Evolutionary conservation across 2,329 filamentous ascomycete species (phyloP).

Genomic region (Paradendryphiella salina): DNA sequence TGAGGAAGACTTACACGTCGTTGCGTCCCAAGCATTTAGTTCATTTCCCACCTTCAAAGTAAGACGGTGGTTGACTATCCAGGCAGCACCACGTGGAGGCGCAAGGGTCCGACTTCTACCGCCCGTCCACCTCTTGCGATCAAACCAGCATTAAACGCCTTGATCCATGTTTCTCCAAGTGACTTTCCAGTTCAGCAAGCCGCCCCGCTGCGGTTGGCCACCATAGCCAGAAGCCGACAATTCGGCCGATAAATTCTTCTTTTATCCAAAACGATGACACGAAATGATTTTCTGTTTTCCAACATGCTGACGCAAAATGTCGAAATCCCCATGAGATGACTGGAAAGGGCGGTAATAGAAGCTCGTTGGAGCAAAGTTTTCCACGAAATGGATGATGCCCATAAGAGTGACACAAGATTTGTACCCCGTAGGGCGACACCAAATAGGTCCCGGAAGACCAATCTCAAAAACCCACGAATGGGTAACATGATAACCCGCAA

Average conservation of each 20-base stretch:
- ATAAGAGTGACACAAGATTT: no score
- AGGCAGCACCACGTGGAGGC: conserved; percentile 45
- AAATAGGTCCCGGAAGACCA: neutral
- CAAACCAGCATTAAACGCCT: conserved; percentile 21
- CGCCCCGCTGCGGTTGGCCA: neutral
- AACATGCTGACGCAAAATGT: no score
- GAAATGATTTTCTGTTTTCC: no score
- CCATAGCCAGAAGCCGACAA: neutral
- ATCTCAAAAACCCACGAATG: neutral
- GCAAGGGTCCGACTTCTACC: conserved; percentile 45
- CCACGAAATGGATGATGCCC: neutral
- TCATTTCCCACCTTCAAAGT: conserved; percentile 24
- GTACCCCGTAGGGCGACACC: no score
- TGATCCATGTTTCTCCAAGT: conserved; percentile 28
- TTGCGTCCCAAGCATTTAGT: conserved; percentile 44
- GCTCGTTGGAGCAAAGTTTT: neutral
- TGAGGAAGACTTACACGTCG: conserved; percentile 1
- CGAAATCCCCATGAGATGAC: no score
- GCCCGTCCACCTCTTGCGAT: conserved; percentile 41
- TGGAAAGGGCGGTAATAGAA: neutral
- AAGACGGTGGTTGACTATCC: conserved; percentile 32
- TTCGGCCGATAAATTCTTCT: neutral
- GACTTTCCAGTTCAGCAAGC: neutral
- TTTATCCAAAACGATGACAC: no score
- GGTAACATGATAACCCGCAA: neutral